Conservation (phyloP, 805 yeast species). For the Metschnikowia similis region DNA sequence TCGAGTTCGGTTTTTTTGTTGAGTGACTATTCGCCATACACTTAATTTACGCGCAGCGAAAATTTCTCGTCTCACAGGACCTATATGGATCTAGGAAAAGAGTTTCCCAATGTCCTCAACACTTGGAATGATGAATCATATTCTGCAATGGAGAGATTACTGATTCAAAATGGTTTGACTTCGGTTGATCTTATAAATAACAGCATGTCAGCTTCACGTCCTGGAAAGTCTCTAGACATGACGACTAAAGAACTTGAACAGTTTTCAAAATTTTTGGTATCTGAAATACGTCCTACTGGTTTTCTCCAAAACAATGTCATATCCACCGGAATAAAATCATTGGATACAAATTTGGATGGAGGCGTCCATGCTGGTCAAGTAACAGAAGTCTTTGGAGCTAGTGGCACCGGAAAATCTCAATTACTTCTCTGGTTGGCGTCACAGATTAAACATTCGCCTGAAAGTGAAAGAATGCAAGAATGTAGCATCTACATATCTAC, state of each 20-base stretch:
- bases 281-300: neutral
- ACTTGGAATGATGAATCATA: conserved; percentile 1
- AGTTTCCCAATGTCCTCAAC: neutral
- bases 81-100: conserved; percentile 2
- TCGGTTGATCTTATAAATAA: conserved; percentile 2
- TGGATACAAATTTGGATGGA: conserved; percentile 11
- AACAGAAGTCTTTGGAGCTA: conserved; percentile 79
- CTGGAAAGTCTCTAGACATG: neutral
- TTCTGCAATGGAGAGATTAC: neutral
- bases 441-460: neutral
- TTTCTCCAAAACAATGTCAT: neutral
- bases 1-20: neutral
- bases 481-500: conserved; percentile 67
- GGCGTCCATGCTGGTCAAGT: conserved; percentile 14
- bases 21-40: neutral
- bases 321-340: conserved; percentile 6
- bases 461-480: conserved; percentile 1
- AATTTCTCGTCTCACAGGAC: neutral
- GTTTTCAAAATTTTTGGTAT: neutral
- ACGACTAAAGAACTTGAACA: neutral
- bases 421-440: conserved; percentile 60
- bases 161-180: neutral
- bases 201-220: neutral
- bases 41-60: neutral
- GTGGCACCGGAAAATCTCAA: conserved; percentile 86